phyloP scores from a whole-genome alignment of 2,329 filamentous ascomycete genomes.

The Nemania sp. region DNA sequence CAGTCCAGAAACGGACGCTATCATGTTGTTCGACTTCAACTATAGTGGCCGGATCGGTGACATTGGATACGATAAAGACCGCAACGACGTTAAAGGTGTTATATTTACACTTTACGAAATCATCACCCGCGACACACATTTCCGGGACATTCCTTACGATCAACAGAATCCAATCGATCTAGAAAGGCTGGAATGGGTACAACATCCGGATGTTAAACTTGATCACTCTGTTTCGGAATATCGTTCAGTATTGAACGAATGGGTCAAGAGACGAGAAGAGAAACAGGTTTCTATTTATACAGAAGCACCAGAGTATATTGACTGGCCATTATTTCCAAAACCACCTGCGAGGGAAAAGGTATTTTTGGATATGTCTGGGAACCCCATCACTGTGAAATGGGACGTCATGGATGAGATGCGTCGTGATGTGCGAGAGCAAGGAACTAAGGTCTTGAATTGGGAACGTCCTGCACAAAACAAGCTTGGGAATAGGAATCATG shows the following conservation, averaged over 20 bases:
- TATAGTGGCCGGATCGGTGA: constrained; percentile 7
- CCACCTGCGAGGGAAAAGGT: not conserved
- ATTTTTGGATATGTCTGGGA: not conserved
- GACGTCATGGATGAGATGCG: not conserved
- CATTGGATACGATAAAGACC: constrained; percentile 1
- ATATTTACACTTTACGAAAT: constrained; percentile 16
- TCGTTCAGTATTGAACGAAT: constrained; percentile 8
- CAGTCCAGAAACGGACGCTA: not conserved
- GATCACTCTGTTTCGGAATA: constrained; percentile 16
- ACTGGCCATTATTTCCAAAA: constrained; percentile 10
- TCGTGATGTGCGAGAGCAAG: constrained; percentile 6
- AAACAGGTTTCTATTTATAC: constrained; percentile 11
- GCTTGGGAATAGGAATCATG: constrained; percentile 7
- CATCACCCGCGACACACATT: constrained; percentile 7
- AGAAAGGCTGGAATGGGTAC: constrained; percentile 16
- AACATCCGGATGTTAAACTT: constrained; percentile 13
- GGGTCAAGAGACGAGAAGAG: constrained; percentile 9
- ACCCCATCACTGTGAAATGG: not conserved
- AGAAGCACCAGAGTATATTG: constrained; percentile 15
- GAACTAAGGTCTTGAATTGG: constrained; percentile 8
- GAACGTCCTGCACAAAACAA: constrained; percentile 4
- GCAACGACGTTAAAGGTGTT: constrained; percentile 15
- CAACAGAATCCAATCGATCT: constrained; percentile 5
- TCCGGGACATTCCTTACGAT: not conserved
- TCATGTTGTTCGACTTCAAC: constrained; percentile 22